A percentile compares a stretch with the other conserved stretches of the same genome.
Conservation (phyloP, 2,329 filamentous ascomycete genomes). For the Colletotrichum eleusines region DNA sequence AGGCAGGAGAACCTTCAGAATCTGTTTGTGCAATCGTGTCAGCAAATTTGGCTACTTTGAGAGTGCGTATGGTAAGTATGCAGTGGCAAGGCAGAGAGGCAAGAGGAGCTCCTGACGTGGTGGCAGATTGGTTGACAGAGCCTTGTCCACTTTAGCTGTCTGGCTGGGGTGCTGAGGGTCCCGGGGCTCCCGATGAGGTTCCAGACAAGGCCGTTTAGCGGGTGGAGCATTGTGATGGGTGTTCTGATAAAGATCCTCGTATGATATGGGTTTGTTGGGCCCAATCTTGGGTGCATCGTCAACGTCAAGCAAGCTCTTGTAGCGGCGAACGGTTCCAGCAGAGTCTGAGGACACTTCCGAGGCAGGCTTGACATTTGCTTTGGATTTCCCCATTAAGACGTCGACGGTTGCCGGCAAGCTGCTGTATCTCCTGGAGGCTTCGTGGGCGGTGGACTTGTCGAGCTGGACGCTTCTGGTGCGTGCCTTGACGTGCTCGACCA, state of each 20-base stretch:
- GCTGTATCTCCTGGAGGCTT: slow-evolving; percentile 48
- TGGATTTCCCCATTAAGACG: slow-evolving; percentile 23
- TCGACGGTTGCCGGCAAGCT: slow-evolving; percentile 44
- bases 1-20: slow-evolving; percentile 56
- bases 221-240: background rate
- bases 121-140: background rate
- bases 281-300: slow-evolving; percentile 61
- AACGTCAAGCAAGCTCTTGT: slow-evolving; percentile 67
- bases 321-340: slow-evolving; percentile 49
- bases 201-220: background rate
- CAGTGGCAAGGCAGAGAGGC: slow-evolving; percentile 28
- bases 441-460: slow-evolving; percentile 49
- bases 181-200: slow-evolving; percentile 30
- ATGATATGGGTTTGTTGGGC: slow-evolving; percentile 58
- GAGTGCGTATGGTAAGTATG: slow-evolving; percentile 40
- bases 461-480: slow-evolving; percentile 64
- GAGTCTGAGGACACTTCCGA: slow-evolving; percentile 31
- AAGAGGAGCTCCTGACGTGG: slow-evolving; percentile 29
- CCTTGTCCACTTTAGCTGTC: background rate
- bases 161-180: background rate
- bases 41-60: slow-evolving; percentile 47
- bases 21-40: slow-evolving; percentile 54
- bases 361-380: slow-evolving; percentile 32
- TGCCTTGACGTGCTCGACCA: slow-evolving; percentile 58
- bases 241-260: slow-evolving; percentile 60